These are phyloP conservation scores for Neonothopanus nambi DNA, from an alignment of 1,284 basidiomycete genomes.

Conservation along the genomic window DNA sequence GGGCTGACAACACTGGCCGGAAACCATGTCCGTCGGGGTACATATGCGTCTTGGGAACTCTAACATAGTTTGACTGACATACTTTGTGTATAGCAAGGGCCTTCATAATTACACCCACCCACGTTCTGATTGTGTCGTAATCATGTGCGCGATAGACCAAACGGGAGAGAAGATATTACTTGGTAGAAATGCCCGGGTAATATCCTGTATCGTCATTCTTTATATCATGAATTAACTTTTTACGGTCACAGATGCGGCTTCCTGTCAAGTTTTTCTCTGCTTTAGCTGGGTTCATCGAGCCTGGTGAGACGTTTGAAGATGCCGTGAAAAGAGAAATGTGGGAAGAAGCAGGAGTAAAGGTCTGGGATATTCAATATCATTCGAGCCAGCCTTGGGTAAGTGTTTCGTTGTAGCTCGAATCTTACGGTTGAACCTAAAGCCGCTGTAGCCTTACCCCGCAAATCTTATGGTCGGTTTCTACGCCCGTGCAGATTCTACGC, in stretches of 20 bases:
- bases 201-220: not conserved
- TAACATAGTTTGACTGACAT: not conserved
- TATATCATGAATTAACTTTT: not conserved
- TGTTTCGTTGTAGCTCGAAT: constrained; percentile 10
- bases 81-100: constrained; percentile 59
- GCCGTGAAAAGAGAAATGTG: constrained; percentile 91
- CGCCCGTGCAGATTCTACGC: constrained; percentile 70
- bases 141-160: constrained; percentile 85
- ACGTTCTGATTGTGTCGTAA: constrained; percentile 87
- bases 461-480: constrained; percentile 93
- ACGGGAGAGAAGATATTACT: constrained; percentile 82
- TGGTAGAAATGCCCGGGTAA: constrained; percentile 72
- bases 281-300: constrained; percentile 89
- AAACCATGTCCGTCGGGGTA: constrained; percentile 72
- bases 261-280: constrained; percentile 81
- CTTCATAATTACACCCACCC: constrained; percentile 90
- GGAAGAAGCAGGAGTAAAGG: constrained; percentile 91
- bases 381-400: constrained; percentile 82
- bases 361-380: constrained; percentile 86
- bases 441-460: constrained; percentile 78
- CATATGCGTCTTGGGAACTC: constrained; percentile 24
- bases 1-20: constrained; percentile 59
- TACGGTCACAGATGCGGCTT: constrained; percentile 56
- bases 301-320: constrained; percentile 95
- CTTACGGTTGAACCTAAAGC: not conserved